Evolutionary conservation across 345 rosid genomes (phyloP), one percentile per base, ranked within the genome.

Genomic region (Limnanthes douglasii): DNA sequence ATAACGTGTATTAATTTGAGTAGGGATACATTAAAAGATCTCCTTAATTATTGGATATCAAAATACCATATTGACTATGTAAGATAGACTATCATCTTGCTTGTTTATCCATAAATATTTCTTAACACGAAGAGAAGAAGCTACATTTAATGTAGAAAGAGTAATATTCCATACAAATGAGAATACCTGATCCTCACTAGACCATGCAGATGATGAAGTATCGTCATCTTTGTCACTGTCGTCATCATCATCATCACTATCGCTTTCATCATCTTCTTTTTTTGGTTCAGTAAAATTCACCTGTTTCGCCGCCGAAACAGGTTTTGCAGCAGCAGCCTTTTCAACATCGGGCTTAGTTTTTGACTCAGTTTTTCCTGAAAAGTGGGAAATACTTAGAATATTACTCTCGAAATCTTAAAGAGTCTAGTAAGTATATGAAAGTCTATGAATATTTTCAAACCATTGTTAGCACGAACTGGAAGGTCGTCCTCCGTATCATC

Each of bases 281-380:
- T 43, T 45, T 19, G 68, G 64, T 54, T 61, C 64, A 3, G 48
- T 65, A 34, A 62, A 41, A 53, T 59, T 68, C 50, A 62, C 86
- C 46, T 54, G 62, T 43, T 50, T 68, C 16, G 28, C 48, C 16
- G 31, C 56, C 23, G 50, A 31, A 32, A n/a, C 33, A 39, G 53
- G 11, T 36, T 50, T 50, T 4, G 35, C 20, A 31, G 23, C 43
- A 34, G 21, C 40, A 11, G 49, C 31, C 33, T 42, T 36, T 15
- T 27, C 15, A 0, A 35, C 30, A 5, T n/a, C n/a, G 25, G 63
- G 15, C 16, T 39, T 37, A 33, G 18, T 5, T 2, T 34, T 15
- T 31, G 40, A 26, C 34, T 34, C 46, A 2, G 56, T 29, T 18
- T 54, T 54, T 34, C 43, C 76, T 52, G 36, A 53, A 40, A 32